These are phyloP conservation scores for Fusarium sp. DNA, from an alignment of 2,329 filamentous ascomycete genomes.

Conservation along the genomic window DNA sequence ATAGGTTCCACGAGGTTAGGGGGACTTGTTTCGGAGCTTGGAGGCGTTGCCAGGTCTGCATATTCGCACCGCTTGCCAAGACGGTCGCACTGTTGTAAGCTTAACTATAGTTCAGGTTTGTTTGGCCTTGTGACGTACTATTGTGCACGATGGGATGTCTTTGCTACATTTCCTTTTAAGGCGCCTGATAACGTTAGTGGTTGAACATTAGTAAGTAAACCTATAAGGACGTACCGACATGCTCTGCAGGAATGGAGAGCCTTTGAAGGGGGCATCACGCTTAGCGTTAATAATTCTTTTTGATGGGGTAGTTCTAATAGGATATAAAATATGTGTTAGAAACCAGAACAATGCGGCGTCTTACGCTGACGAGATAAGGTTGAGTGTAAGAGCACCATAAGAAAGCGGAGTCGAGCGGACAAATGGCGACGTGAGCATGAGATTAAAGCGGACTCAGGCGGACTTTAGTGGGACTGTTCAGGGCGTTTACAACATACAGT, in stretches of 20 bases:
- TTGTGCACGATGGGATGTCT: slow-evolving; percentile 8
- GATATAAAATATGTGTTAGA: neutral
- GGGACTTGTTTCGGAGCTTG: neutral
- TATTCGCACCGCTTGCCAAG: slow-evolving; percentile 14
- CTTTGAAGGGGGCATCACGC: neutral
- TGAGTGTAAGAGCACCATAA: neutral
- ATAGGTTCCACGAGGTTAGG: neutral
- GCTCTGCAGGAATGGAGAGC: slow-evolving; percentile 9
- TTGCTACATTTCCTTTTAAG: slow-evolving; percentile 16
- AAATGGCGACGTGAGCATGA: neutral
- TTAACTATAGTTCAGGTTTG: neutral
- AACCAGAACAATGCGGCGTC: neutral
- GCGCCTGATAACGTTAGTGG: slow-evolving; percentile 6
- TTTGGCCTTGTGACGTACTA: neutral
- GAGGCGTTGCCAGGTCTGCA: neutral
- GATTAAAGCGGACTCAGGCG: neutral
- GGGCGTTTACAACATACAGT: neutral
- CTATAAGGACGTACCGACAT: slow-evolving; percentile 1
- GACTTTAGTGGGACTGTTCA: slow-evolving; percentile 4
- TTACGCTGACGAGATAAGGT: neutral
- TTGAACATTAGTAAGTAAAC: no score
- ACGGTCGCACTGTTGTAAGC: slow-evolving; percentile 2
- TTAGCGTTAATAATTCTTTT: neutral
- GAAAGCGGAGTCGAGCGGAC: slow-evolving; percentile 6
- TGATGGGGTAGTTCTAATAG: neutral